phyloP scores from a whole-genome alignment of 495 filamentous ascomycete genomes.

The Lepidopterella palustris region DNA sequence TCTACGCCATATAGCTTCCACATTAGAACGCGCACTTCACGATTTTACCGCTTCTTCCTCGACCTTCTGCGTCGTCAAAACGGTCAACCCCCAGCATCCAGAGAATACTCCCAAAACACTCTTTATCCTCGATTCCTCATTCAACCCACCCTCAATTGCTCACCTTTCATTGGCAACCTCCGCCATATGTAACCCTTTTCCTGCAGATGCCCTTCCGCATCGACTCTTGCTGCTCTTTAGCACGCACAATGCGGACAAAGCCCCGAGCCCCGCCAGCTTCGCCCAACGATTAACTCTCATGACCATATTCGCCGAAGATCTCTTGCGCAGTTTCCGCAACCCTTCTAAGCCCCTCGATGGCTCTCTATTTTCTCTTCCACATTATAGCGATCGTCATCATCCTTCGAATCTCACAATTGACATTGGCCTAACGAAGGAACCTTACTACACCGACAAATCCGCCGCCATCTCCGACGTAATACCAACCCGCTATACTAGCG shows the following conservation, averaged over 20 bases:
- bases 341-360: not conserved
- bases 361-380: not conserved
- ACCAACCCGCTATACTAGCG: slow-evolving; percentile 45
- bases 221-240: slow-evolving; percentile 76
- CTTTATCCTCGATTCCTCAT: slow-evolving; percentile 87
- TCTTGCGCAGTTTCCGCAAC: slow-evolving; percentile 32
- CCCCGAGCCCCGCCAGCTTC: slow-evolving; percentile 73
- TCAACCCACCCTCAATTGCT: slow-evolving; percentile 86
- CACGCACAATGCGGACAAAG: slow-evolving; percentile 91
- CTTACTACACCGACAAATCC: slow-evolving; percentile 83
- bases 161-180: slow-evolving; percentile 70
- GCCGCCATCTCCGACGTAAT: slow-evolving; percentile 49
- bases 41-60: slow-evolving; percentile 51
- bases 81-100: slow-evolving; percentile 40
- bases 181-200: slow-evolving; percentile 46
- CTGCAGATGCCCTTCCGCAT: slow-evolving; percentile 29
- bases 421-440: slow-evolving; percentile 71
- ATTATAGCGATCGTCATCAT: not conserved
- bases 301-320: slow-evolving; percentile 66
- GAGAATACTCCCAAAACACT: slow-evolving; percentile 43
- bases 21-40: slow-evolving; percentile 43
- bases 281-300: slow-evolving; percentile 82
- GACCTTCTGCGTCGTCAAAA: slow-evolving; percentile 55
- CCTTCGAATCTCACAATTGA: slow-evolving; percentile 47
- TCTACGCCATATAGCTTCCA: slow-evolving; percentile 19